Base-by-base conservation (phyloP, 2,329 filamentous ascomycete species). In the Endoconidiophora polonica region DNA sequence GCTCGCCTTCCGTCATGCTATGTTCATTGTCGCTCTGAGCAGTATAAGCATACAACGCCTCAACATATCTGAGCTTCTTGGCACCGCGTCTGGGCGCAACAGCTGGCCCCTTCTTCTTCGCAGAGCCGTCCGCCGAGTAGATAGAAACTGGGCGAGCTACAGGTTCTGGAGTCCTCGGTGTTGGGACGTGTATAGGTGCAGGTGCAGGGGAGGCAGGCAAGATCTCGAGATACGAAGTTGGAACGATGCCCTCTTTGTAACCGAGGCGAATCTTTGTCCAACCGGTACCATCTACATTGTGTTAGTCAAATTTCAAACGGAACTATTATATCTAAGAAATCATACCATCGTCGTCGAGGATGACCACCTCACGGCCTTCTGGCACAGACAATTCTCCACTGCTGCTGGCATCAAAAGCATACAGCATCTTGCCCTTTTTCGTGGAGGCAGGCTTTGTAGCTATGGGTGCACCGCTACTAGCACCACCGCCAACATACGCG, bases 51-150 rank as follows among this genome's bases (percentile, higher is more conserved):
- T 96, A 98, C 58, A 96, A 57, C 1, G 91, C 91, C 62, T 94
- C 84, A 1, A 93, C 90, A 59, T 96, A 94, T 60, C 83, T 86
- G 36, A 95, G 71, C 63, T 94, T 94, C 76, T 94, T 95, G 3
- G 87, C 88, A 12, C 88, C 88, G 7, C 88, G 78, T 57, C 81
- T 81, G 3, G 91, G 91, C 12, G 91, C 91, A 3, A 98, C 91
- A 0, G 82, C 87, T 0, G 88, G 88, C 0, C 88, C 88, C 62
- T 93, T 87, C 65, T 93, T 94, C 69, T 88, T 94, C 38, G 62
- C 48, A 18, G 33, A 39, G n/a, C 49, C 63, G 29, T 65, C 65
- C 48, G 86, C 67, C 0, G 83, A 87, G 3, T 79, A 78, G 3
- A 78, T 79, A 6, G 83, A 88, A 56, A 78, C 86, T 3, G 87